phyloP scores from a whole-genome alignment of 75 land plant species.

The Cryptomeria japonica region DNA sequence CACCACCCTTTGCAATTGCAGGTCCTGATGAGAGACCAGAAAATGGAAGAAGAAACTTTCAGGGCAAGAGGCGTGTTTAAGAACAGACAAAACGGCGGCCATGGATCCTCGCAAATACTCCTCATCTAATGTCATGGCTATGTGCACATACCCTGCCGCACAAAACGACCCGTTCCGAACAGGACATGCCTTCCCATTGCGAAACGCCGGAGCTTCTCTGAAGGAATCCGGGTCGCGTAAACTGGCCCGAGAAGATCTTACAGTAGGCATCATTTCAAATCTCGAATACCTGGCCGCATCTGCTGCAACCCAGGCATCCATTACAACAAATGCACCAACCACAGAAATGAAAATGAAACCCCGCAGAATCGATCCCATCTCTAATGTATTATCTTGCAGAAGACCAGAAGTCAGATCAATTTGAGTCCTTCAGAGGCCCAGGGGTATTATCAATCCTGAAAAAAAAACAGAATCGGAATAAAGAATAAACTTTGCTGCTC shows the following conservation, averaged over 20 bases:
- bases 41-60: conserved; percentile 87
- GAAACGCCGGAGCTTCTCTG: conserved; percentile 58
- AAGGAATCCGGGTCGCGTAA: conserved; percentile 23
- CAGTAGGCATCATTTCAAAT: too few relatives aligned
- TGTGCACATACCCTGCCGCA: conserved; percentile 29
- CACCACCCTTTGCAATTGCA: conserved; percentile 46
- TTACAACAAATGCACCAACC: not conserved
- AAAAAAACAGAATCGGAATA: too few relatives aligned
- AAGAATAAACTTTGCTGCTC: not conserved
- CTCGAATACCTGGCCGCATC: not conserved
- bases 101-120: conserved; percentile 85
- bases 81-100: conserved; percentile 80
- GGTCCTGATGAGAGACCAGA: conserved; percentile 43
- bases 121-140: conserved; percentile 61
- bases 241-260: not conserved
- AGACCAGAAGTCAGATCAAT: too few relatives aligned
- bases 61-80: conserved; percentile 75
- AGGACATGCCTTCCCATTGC: conserved; percentile 44
- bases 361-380: not conserved
- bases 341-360: not conserved
- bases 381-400: not conserved
- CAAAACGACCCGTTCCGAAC: not conserved
- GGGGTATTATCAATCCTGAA: too few relatives aligned
- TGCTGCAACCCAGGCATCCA: not conserved
- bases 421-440: not conserved